phyloP scores from a whole-genome alignment of 805 yeast genomes.

The baker's yeast (Saccharomyces cerevisiae) region DNA sequence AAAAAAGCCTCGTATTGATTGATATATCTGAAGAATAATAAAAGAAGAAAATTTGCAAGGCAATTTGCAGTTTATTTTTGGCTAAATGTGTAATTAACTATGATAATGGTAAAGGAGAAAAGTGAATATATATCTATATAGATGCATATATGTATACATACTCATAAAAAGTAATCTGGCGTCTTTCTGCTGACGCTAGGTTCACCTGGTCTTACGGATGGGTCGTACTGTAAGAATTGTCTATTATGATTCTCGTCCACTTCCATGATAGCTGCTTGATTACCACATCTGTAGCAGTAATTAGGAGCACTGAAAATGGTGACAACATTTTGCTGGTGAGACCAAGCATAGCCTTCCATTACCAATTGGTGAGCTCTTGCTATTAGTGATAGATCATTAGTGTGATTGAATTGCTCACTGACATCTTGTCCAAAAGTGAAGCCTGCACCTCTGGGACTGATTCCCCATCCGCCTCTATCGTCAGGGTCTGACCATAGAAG shows the following conservation, averaged over 20 bases:
- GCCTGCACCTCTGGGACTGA: conserved; percentile 97
- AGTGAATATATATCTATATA: background rate
- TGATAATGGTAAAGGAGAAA: background rate
- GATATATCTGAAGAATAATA: background rate
- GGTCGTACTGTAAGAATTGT: conserved; percentile 92
- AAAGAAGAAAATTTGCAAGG: background rate
- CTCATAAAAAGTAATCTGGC: conserved; percentile 86
- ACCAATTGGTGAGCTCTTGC: conserved; percentile 96
- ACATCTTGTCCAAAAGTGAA: conserved; percentile 96
- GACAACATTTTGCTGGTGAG: conserved; percentile 88
- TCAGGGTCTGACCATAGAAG: conserved; percentile 95
- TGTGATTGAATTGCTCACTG: conserved; percentile 86
- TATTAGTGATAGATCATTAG: conserved; percentile 72
- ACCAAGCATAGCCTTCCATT: conserved; percentile 96
- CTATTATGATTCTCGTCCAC: conserved; percentile 89
- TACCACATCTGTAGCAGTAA: conserved; percentile 95
- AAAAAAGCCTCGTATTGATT: background rate
- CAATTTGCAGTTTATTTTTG: background rate
- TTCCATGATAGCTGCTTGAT: conserved; percentile 97
- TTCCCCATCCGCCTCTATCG: conserved; percentile 97
- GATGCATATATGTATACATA: background rate
- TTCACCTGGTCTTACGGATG: conserved; percentile 94
- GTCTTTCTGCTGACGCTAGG: conserved; percentile 95
- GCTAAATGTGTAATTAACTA: background rate
- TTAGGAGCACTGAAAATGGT: conserved; percentile 94